Percentiles rank a stretch among this genome's conserved stretches.
Evolutionary conservation across 2,329 filamentous ascomycete genomes (phyloP).

Genomic region (Nothophoma quercina): DNA sequence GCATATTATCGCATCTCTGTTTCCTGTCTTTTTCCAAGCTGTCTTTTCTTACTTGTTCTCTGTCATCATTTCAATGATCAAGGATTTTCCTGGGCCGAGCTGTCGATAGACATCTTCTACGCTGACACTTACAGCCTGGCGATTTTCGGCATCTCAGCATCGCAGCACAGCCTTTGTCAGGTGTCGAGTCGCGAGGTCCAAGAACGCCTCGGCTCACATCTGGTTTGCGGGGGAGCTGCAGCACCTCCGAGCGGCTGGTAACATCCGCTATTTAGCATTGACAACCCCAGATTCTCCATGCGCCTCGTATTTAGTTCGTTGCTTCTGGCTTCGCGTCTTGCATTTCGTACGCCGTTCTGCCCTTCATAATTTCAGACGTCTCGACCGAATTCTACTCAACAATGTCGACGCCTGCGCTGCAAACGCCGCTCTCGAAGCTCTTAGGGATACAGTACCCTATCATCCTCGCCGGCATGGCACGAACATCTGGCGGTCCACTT

Average conservation of each 20-base stretch:
- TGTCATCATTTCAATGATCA: not conserved
- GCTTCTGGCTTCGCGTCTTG: slow-evolving; percentile 3
- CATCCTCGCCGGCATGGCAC: slow-evolving; percentile 92
- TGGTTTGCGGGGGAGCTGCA: not conserved
- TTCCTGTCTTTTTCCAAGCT: not conserved
- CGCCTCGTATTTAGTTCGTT: slow-evolving; percentile 2
- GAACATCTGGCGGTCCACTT: slow-evolving; percentile 62
- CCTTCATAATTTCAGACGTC: not conserved
- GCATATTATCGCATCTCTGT: not conserved
- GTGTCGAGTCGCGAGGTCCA: slow-evolving; percentile 24
- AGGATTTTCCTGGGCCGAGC: not conserved
- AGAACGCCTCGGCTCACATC: slow-evolving; percentile 30
- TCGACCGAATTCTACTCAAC: slow-evolving; percentile 12
- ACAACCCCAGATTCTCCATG: slow-evolving; percentile 34
- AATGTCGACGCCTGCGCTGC: slow-evolving; percentile 45
- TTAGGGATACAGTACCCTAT: slow-evolving; percentile 88
- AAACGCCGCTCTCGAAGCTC: slow-evolving; percentile 59
- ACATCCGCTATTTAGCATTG: slow-evolving; percentile 36
- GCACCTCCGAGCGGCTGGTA: slow-evolving; percentile 14
- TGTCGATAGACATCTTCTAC: not conserved
- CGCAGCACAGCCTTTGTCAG: not conserved
- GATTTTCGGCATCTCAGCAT: slow-evolving; percentile 23
- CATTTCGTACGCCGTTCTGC: not conserved
- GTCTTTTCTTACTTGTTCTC: not conserved
- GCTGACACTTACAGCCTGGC: slow-evolving; percentile 6